These are phyloP conservation scores for Didymella arachidicola DNA, from an alignment of 2,329 filamentous ascomycete species.

Conservation along the genomic window DNA sequence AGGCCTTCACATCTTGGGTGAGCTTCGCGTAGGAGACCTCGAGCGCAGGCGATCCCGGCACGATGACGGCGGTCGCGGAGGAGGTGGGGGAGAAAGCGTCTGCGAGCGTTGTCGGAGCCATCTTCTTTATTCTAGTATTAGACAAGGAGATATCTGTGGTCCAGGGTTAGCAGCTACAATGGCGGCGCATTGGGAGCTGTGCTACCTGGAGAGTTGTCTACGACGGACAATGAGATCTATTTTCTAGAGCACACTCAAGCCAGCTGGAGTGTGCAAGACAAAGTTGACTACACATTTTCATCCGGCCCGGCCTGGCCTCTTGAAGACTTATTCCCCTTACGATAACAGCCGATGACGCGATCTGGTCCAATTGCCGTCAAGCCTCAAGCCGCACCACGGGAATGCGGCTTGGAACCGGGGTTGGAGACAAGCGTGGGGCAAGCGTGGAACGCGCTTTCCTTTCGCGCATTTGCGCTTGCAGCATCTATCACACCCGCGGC, in stretches of 20 bases:
- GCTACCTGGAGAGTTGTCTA: slow-evolving; percentile 10
- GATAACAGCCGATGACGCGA: slow-evolving; percentile 23
- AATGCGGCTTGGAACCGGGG: slow-evolving; percentile 11
- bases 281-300: slow-evolving; percentile 5
- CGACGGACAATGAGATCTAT: slow-evolving; percentile 10
- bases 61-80: slow-evolving; percentile 70
- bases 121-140: slow-evolving; percentile 33
- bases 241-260: slow-evolving; percentile 11
- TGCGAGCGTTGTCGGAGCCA: slow-evolving; percentile 66
- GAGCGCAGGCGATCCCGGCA: slow-evolving; percentile 72
- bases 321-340: background rate
- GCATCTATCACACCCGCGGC: background rate
- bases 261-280: slow-evolving; percentile 10
- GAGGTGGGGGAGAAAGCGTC: slow-evolving; percentile 64
- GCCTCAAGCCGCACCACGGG: slow-evolving; percentile 14
- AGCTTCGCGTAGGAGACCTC: slow-evolving; percentile 76
- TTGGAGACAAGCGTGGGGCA: slow-evolving; percentile 18
- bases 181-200: slow-evolving; percentile 5
- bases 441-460: slow-evolving; percentile 12
- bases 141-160: slow-evolving; percentile 11
- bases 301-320: slow-evolving; percentile 13
- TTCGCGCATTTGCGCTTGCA: slow-evolving; percentile 13
- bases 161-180: slow-evolving; percentile 6
- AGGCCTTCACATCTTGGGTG: slow-evolving; percentile 68
- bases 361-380: slow-evolving; percentile 19